Evolutionary conservation across 108 stramenopile species (phyloP).

Genomic region (Cyclotella kingstonii): DNA sequence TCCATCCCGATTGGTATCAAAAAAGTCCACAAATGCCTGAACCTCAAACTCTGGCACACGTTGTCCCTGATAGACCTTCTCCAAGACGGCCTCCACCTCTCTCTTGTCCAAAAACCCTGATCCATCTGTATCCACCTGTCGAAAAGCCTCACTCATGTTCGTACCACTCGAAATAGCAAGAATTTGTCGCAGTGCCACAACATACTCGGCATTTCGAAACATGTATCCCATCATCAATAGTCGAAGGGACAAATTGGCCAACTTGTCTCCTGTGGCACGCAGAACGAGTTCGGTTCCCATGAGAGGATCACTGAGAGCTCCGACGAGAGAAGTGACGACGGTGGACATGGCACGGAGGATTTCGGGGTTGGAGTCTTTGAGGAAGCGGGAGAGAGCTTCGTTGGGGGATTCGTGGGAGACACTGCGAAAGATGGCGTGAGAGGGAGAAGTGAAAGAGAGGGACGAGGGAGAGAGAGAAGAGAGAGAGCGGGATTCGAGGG

Average conservation of each 20-base stretch:
- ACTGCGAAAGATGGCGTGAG: conserved; percentile 70
- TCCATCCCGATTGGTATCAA: conserved; percentile 86
- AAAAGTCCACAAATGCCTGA: conserved; percentile 80
- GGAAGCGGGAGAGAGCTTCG: conserved; percentile 68
- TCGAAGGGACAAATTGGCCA: conserved; percentile 79
- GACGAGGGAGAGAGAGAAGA: no score
- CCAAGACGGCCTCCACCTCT: conserved; percentile 66
- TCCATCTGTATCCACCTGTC: conserved; percentile 63
- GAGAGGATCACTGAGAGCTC: conserved; percentile 71
- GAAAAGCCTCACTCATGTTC: conserved; percentile 79
- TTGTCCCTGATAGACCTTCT: conserved; percentile 62
- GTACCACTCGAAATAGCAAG: conserved; percentile 68
- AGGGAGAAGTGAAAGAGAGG: no score
- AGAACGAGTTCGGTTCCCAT: conserved; percentile 66
- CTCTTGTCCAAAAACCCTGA: conserved; percentile 74
- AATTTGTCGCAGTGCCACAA: conserved; percentile 75
- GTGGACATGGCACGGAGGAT: conserved; percentile 83
- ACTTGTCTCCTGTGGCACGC: conserved; percentile 74
- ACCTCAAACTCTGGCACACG: conserved; percentile 73
- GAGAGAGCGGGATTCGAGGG: no score
- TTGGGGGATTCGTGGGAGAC: conserved; percentile 71
- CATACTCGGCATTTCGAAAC: conserved; percentile 93
- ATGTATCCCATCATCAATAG: conserved; percentile 91
- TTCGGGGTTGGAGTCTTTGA: conserved; percentile 68
- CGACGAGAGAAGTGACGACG: conserved; percentile 67